A percentile compares a stretch with the other conserved stretches of the same genome.
phyloP scores from a whole-genome alignment of 371 early-diverging fungal species.

The Chytridium lagenaria region DNA sequence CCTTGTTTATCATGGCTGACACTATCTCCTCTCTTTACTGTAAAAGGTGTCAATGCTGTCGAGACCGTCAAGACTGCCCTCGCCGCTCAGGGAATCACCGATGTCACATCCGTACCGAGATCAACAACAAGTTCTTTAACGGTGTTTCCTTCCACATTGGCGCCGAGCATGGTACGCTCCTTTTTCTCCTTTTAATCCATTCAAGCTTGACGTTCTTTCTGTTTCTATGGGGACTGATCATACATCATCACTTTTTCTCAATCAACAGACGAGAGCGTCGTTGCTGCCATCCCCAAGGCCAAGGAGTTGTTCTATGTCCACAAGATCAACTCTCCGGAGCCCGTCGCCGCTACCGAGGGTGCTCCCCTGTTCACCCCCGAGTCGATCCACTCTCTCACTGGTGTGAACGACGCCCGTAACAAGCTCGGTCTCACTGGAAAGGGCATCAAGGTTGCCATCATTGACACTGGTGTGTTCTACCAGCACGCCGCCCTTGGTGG shows the following conservation, averaged over 20 bases:
- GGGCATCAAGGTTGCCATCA: conserved; percentile 36
- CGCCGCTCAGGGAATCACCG: conserved; percentile 4
- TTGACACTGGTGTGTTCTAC: conserved; percentile 70
- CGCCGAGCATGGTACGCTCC: neutral
- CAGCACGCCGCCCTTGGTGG: conserved; percentile 75
- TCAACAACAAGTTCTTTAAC: conserved; percentile 9
- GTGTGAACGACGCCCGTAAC: conserved; percentile 27
- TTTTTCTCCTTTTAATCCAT: too few relatives aligned
- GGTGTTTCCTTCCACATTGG: neutral
- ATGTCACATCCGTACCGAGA: conserved; percentile 11
- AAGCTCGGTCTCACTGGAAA: conserved; percentile 36
- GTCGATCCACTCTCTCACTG: conserved; percentile 12
- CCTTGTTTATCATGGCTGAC: too few relatives aligned
- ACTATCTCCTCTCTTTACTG: too few relatives aligned
- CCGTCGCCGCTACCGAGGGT: neutral
- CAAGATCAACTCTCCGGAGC: neutral
- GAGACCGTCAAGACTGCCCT: neutral
- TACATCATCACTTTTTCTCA: neutral
- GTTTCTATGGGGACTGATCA: neutral
- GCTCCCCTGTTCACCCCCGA: neutral
- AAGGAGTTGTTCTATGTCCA: neutral
- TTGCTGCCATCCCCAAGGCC: neutral
- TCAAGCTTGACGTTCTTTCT: too few relatives aligned
- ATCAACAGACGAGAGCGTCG: neutral
- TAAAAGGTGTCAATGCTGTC: conserved; percentile 13